phyloP scores from a whole-genome alignment of 768 basidiomycete genomes.

The Pisolithus tinctorius region DNA sequence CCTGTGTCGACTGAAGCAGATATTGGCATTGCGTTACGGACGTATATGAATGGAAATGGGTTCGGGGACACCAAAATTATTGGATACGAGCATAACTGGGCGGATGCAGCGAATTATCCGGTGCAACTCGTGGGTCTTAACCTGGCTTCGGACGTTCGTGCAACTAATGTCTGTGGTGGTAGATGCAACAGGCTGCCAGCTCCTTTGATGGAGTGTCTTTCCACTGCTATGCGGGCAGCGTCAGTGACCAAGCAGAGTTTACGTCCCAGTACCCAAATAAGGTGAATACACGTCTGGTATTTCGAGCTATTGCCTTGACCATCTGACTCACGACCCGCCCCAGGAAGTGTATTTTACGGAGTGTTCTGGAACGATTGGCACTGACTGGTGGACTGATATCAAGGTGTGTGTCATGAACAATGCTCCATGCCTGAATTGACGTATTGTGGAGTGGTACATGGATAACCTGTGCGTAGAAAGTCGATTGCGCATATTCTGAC shows the following conservation, averaged over 20 bases:
- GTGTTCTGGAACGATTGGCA: constrained; percentile 58
- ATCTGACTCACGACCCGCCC: not conserved
- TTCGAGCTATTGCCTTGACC: not conserved
- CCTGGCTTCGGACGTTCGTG: not conserved
- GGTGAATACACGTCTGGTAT: constrained; percentile 14
- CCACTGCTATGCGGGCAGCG: constrained; percentile 62
- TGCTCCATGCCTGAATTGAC: constrained; percentile 5
- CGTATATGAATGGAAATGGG: constrained; percentile 56
- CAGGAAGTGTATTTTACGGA: constrained; percentile 46
- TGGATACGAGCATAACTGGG: constrained; percentile 75
- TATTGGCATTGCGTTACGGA: constrained; percentile 49
- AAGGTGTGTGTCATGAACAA: constrained; percentile 38
- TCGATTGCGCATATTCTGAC: constrained; percentile 11
- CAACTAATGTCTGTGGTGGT: constrained; percentile 1
- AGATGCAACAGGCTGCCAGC: constrained; percentile 51
- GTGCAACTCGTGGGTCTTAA: constrained; percentile 39
- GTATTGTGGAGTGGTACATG: constrained; percentile 52
- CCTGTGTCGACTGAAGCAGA: constrained; percentile 49
- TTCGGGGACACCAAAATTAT: constrained; percentile 54
- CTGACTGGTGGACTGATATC: constrained; percentile 77
- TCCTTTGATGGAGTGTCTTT: constrained; percentile 63
- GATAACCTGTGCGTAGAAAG: constrained; percentile 45
- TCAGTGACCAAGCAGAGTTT: constrained; percentile 49
- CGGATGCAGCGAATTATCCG: constrained; percentile 56
- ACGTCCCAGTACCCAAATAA: constrained; percentile 50